phyloP scores from a whole-genome alignment of 2,329 filamentous ascomycete species.

The Didymella segeticola region DNA sequence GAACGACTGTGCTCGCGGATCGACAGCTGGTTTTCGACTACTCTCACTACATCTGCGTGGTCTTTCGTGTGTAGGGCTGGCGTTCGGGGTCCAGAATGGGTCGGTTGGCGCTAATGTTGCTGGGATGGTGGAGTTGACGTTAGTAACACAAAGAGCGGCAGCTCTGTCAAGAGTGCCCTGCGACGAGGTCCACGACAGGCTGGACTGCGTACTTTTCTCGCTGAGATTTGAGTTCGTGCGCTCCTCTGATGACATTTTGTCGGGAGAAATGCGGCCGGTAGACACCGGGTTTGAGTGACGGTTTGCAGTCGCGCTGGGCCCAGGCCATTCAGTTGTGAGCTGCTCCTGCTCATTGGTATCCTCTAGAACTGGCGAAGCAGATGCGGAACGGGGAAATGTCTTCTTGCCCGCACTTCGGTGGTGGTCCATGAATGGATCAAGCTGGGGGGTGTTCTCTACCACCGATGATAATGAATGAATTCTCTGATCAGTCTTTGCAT shows the following conservation, averaged over 20 bases:
- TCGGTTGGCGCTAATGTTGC: slow-evolving; percentile 35
- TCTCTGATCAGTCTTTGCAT: slow-evolving; percentile 37
- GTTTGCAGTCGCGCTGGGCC: slow-evolving; percentile 16
- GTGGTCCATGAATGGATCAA: slow-evolving; percentile 53
- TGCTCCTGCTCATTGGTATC: slow-evolving; percentile 11
- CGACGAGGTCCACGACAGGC: slow-evolving; percentile 52
- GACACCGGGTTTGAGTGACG: slow-evolving; percentile 28
- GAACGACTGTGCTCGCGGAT: slow-evolving; percentile 37
- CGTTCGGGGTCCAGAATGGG: slow-evolving; percentile 43
- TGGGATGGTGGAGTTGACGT: slow-evolving; percentile 27
- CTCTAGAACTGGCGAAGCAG: slow-evolving; percentile 31
- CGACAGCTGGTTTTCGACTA: slow-evolving; percentile 28
- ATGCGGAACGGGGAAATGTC: slow-evolving; percentile 35
- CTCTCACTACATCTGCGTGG: slow-evolving; percentile 22
- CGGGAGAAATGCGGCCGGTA: slow-evolving; percentile 53
- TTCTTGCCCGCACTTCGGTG: slow-evolving; percentile 29
- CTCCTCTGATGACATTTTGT: slow-evolving; percentile 55
- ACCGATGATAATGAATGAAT: slow-evolving; percentile 27
- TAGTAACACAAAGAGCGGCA: slow-evolving; percentile 54
- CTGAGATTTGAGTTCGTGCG: slow-evolving; percentile 64
- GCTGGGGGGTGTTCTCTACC: slow-evolving; percentile 38
- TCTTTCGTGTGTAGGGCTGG: slow-evolving; percentile 38
- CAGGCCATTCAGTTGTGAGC: slow-evolving; percentile 21
- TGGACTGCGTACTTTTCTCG: slow-evolving; percentile 57
- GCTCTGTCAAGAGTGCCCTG: slow-evolving; percentile 52